These are phyloP conservation scores for maize (Zea mays) DNA, from an alignment of 176 grass and related monocot species.

Conservation along the genomic window DNA sequence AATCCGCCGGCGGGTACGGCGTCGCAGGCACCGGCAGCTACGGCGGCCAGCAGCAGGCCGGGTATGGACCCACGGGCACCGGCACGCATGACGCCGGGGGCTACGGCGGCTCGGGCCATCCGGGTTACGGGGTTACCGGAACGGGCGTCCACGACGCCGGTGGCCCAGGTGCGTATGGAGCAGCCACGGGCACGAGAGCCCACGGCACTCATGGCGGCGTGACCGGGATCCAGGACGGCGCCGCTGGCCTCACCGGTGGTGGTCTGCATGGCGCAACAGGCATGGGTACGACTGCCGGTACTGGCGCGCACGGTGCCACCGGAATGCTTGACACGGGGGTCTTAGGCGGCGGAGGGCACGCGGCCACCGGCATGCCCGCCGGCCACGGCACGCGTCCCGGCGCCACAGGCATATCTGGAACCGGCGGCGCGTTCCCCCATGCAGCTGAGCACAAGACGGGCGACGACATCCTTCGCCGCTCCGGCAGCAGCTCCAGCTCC, in stretches of 20 bases:
- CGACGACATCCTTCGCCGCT: constrained; percentile 44
- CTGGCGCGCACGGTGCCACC: background rate
- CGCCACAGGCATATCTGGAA: background rate
- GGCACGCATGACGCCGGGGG: constrained; percentile 27
- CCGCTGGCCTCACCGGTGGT: background rate
- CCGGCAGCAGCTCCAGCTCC: constrained; percentile 58
- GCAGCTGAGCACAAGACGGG: constrained; percentile 29
- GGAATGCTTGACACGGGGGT: background rate
- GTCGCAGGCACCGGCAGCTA: background rate
- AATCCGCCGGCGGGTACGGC: background rate
- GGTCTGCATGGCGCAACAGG: background rate
- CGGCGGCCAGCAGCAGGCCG: background rate
- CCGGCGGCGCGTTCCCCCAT: constrained; percentile 6
- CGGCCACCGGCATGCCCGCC: background rate
- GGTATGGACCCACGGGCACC: constrained; percentile 30
- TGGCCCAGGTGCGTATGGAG: background rate
- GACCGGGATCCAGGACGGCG: background rate
- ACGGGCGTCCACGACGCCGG: constrained; percentile 25
- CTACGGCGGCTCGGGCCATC: background rate
- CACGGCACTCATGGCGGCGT: background rate
- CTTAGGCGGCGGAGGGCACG: constrained; percentile 14
- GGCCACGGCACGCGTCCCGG: background rate
- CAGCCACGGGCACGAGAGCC: background rate
- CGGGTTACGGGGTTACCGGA: background rate
- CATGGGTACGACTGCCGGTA: background rate